A percentile compares a stretch with the other conserved stretches of the same genome.
Evolutionary conservation across 805 yeast species (phyloP).

Genomic region (Wickerhamiella alocasiicola): DNA sequence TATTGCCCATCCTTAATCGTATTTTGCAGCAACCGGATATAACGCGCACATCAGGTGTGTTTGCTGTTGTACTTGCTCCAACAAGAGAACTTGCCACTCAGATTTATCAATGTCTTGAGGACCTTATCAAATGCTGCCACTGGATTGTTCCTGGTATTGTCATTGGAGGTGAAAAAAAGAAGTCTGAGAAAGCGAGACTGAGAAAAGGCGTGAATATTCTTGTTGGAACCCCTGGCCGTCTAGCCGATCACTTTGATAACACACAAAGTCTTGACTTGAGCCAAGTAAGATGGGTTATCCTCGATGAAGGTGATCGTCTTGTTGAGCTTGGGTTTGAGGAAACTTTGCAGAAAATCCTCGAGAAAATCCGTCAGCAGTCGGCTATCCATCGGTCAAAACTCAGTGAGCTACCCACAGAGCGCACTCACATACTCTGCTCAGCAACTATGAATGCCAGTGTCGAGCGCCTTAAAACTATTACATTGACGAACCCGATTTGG

Average conservation of each 20-base stretch:
- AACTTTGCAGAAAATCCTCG: constrained; percentile 65
- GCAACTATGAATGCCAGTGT: constrained; percentile 85
- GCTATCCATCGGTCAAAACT: constrained; percentile 26
- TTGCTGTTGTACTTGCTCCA: constrained; percentile 82
- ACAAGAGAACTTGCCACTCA: constrained; percentile 92
- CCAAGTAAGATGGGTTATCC: constrained; percentile 69
- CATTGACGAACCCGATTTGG: constrained; percentile 63
- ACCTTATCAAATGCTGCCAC: constrained; percentile 62
- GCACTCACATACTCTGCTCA: constrained; percentile 79
- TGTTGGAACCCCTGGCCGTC: constrained; percentile 96
- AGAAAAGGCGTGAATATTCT: constrained; percentile 91
- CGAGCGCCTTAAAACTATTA: constrained; percentile 63
- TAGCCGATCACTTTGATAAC: constrained; percentile 87
- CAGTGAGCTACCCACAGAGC: constrained; percentile 44
- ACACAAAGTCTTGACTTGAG: constrained; percentile 63
- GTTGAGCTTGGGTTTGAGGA: constrained; percentile 97
- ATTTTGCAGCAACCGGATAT: constrained; percentile 43
- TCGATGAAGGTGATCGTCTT: constrained; percentile 94
- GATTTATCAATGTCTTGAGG: constrained; percentile 68
- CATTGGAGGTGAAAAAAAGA: constrained; percentile 97
- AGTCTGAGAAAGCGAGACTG: constrained; percentile 87
- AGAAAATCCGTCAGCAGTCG: constrained; percentile 38
- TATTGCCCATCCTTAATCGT: constrained; percentile 68
- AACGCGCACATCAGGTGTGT: constrained; percentile 63
- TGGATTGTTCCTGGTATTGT: constrained; percentile 90